Conservation (phyloP, 495 filamentous ascomycete genomes). For the Oidiodendron maius region DNA sequence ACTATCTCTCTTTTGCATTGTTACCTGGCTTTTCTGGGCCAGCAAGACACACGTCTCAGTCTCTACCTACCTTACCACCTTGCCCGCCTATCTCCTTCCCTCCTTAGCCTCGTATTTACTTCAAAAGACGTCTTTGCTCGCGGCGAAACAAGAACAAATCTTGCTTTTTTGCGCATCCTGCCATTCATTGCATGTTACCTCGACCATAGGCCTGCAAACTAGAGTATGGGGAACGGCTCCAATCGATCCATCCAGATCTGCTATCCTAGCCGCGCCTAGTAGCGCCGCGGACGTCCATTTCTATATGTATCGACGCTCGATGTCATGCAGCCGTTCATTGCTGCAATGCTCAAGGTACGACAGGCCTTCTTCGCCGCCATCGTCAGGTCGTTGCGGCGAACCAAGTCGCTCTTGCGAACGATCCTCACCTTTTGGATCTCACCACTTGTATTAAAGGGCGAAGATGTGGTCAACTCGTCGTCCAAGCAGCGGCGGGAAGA, state of each 20-base stretch:
- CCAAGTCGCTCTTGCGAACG: slow-evolving; percentile 44
- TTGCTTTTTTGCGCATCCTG: background rate
- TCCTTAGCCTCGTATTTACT: background rate
- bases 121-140: background rate
- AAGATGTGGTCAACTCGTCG: slow-evolving; percentile 20
- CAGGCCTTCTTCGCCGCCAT: slow-evolving; percentile 24
- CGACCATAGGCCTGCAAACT: background rate
- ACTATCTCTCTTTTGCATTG: slow-evolving; percentile 8
- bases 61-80: slow-evolving; percentile 12
- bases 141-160: background rate
- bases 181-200: background rate
- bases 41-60: slow-evolving; percentile 1
- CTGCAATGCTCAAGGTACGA: slow-evolving; percentile 25
- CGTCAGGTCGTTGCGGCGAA: slow-evolving; percentile 42
- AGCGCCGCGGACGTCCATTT: slow-evolving; percentile 9
- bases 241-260: slow-evolving; percentile 3
- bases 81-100: slow-evolving; percentile 8
- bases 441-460: slow-evolving; percentile 28
- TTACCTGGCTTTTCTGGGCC: slow-evolving; percentile 11
- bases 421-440: slow-evolving; percentile 44
- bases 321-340: slow-evolving; percentile 25
- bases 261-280: slow-evolving; percentile 17
- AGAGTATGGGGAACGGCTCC: slow-evolving; percentile 1
- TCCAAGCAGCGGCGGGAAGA: slow-evolving; percentile 1
- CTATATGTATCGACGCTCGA: slow-evolving; percentile 28